Evolutionary conservation across 1,284 basidiomycete species (phyloP).

Genomic region (Erythrobasidium hasegawianum): DNA sequence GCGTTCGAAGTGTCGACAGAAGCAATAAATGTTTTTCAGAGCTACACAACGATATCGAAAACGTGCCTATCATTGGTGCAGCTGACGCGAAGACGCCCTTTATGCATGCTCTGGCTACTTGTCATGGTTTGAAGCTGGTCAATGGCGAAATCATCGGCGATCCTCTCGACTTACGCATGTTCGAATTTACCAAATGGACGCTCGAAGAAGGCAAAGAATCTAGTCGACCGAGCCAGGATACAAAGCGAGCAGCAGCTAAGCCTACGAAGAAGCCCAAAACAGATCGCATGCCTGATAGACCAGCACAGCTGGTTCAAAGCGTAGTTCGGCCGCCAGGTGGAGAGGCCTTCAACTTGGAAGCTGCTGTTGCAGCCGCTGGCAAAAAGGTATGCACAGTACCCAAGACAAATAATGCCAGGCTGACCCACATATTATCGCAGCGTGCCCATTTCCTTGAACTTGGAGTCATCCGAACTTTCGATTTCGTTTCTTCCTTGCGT

Average conservation of each 20-base stretch:
- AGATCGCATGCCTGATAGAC: slow-evolving; percentile 58
- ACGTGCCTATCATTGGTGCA: slow-evolving; percentile 67
- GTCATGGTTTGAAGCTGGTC: slow-evolving; percentile 91
- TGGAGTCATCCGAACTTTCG: slow-evolving; percentile 92
- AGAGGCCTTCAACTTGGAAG: slow-evolving; percentile 81
- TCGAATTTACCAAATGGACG: slow-evolving; percentile 93
- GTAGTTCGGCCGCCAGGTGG: slow-evolving; percentile 93
- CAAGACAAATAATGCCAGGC: not conserved
- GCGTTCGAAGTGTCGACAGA: slow-evolving; percentile 76
- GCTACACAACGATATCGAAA: slow-evolving; percentile 78
- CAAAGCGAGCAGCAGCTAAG: slow-evolving; percentile 18
- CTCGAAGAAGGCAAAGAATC: slow-evolving; percentile 73
- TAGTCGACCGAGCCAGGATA: slow-evolving; percentile 32
- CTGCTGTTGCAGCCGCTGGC: slow-evolving; percentile 72
- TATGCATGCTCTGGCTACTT: slow-evolving; percentile 89
- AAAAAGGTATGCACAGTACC: slow-evolving; percentile 63
- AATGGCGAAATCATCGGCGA: slow-evolving; percentile 88
- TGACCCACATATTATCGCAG: slow-evolving; percentile 51
- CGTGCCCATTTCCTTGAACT: slow-evolving; percentile 93
- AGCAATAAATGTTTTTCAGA: slow-evolving; percentile 76
- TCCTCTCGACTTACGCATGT: slow-evolving; percentile 83
- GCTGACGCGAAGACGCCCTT: slow-evolving; percentile 68
- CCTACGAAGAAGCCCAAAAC: slow-evolving; percentile 25
- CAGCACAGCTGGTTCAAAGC: slow-evolving; percentile 89
- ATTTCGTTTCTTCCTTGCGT: slow-evolving; percentile 88